These are phyloP conservation scores for Pontederia paniculata DNA, from an alignment of 176 grass and related monocot species.

Conservation along the genomic window DNA sequence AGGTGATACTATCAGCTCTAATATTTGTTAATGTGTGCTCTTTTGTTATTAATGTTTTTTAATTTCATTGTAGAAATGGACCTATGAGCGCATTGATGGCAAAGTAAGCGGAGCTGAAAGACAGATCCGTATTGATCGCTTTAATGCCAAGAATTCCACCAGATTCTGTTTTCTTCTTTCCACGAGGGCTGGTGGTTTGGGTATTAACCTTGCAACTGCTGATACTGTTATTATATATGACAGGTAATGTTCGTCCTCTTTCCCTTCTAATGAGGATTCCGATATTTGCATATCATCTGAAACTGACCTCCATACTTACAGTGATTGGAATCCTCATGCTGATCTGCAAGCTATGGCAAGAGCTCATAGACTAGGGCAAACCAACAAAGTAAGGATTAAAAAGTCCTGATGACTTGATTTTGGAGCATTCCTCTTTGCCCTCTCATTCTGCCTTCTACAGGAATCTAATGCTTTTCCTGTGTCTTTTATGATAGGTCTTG, in stretches of 20 bases:
- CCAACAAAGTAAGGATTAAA: slow-evolving; percentile 48
- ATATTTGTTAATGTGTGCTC: not conserved
- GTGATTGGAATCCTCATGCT: slow-evolving; percentile 95
- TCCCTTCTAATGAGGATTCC: too few species aligned
- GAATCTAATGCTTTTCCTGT: too few species aligned
- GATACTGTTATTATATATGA: slow-evolving; percentile 99
- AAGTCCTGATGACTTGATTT: too few species aligned
- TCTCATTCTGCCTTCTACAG: too few species aligned
- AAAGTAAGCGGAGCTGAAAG: slow-evolving; percentile 95
- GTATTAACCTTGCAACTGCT: slow-evolving; percentile 98
- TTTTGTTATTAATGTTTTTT: not conserved
- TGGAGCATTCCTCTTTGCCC: too few species aligned
- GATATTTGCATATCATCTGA: too few species aligned
- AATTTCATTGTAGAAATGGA: slow-evolving; percentile 60
- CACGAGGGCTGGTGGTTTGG: slow-evolving; percentile 91
- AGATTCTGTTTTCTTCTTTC: slow-evolving; percentile 99
- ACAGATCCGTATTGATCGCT: slow-evolving; percentile 98
- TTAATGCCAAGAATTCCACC: slow-evolving; percentile 77
- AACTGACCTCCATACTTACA: too few species aligned
- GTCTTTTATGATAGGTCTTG: slow-evolving; percentile 64
- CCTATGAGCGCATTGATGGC: slow-evolving; percentile 96
- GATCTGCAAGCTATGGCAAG: slow-evolving; percentile 99
- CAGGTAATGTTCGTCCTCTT: too few species aligned
- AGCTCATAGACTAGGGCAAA: slow-evolving; percentile 98
- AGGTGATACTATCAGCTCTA: slow-evolving; percentile 11